Conservation (phyloP, 768 basidiomycete species). For the Tulasnella sp. region DNA sequence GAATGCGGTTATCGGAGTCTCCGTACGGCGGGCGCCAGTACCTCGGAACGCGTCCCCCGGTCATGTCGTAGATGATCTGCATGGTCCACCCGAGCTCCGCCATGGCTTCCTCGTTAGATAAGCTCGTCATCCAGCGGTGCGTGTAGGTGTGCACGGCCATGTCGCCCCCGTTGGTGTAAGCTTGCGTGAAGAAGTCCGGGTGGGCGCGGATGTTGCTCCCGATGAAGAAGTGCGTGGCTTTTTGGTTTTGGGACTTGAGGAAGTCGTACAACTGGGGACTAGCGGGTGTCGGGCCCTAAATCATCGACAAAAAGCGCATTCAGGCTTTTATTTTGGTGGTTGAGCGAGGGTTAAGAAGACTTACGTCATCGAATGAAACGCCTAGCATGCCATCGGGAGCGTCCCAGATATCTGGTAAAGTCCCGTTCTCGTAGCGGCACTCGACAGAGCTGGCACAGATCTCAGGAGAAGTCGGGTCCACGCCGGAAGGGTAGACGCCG, state of each 20-base stretch:
- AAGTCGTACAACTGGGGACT: constrained; percentile 47
- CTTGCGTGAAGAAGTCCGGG: constrained; percentile 42
- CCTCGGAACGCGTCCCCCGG: constrained; percentile 57
- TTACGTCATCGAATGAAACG: constrained; percentile 4
- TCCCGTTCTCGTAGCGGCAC: constrained; percentile 38
- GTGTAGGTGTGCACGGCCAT: constrained; percentile 34
- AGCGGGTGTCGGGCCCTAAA: constrained; percentile 42
- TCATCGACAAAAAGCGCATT: neutral
- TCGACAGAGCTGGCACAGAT: constrained; percentile 73
- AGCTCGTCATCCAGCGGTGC: constrained; percentile 70
- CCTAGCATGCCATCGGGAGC: constrained; percentile 58
- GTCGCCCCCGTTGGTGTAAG: constrained; percentile 31
- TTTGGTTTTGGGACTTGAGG: constrained; percentile 48
- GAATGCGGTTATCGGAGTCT: constrained; percentile 60
- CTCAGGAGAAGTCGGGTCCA: constrained; percentile 29
- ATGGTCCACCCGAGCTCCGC: constrained; percentile 76
- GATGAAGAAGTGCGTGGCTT: constrained; percentile 85
- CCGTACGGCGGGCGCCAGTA: constrained; percentile 90
- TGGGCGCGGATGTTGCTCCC: constrained; percentile 60
- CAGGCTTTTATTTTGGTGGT: neutral
- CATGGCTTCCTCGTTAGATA: constrained; percentile 36
- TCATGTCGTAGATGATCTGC: constrained; percentile 60
- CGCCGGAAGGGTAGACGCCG: constrained; percentile 22
- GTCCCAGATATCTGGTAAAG: constrained; percentile 49
- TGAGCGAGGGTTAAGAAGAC: neutral